A percentile compares a stretch with the other conserved stretches of the same genome.
Evolutionary conservation across 1,139 yeast species (phyloP).

Genomic region (Chernovozyma aurita): DNA sequence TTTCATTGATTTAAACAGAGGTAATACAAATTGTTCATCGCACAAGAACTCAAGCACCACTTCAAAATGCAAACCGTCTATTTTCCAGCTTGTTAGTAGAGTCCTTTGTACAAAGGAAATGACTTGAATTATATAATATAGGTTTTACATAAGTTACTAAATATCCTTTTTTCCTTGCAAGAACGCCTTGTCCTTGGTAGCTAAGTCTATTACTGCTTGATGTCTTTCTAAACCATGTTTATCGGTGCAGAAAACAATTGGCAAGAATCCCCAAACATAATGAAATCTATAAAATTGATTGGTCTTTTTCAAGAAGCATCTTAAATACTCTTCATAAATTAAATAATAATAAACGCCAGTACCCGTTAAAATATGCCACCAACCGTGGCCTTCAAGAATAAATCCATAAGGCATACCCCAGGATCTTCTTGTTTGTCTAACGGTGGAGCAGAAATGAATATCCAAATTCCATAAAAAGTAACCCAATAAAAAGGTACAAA

Average conservation of each 20-base stretch:
- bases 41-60: too few relatives aligned
- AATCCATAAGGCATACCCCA: constrained; percentile 87
- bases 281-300: constrained; percentile 48
- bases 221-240: constrained; percentile 23
- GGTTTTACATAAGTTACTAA: not conserved
- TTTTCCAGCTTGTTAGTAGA: too few relatives aligned
- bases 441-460: constrained; percentile 68
- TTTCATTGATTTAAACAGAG: too few relatives aligned
- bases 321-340: constrained; percentile 70
- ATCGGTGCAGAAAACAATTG: constrained; percentile 30
- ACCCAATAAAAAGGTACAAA: constrained; percentile 64
- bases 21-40: too few relatives aligned
- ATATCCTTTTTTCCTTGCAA: constrained; percentile 6
- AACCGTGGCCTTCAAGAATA: constrained; percentile 87
- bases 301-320: constrained; percentile 54
- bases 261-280: constrained; percentile 46
- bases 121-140: too few relatives aligned
- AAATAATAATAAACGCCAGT: constrained; percentile 55
- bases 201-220: constrained; percentile 18
- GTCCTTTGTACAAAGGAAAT: too few relatives aligned
- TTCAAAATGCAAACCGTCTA: too few relatives aligned
- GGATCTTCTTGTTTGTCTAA: constrained; percentile 58
- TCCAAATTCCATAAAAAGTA: constrained; percentile 84
- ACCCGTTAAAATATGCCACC: constrained; percentile 96
- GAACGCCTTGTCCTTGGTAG: constrained; percentile 14